A percentile compares a stretch with the other conserved stretches of the same genome.
Evolutionary conservation across 2,329 filamentous ascomycete genomes (phyloP).

Genomic region (Sclerotinia minor): DNA sequence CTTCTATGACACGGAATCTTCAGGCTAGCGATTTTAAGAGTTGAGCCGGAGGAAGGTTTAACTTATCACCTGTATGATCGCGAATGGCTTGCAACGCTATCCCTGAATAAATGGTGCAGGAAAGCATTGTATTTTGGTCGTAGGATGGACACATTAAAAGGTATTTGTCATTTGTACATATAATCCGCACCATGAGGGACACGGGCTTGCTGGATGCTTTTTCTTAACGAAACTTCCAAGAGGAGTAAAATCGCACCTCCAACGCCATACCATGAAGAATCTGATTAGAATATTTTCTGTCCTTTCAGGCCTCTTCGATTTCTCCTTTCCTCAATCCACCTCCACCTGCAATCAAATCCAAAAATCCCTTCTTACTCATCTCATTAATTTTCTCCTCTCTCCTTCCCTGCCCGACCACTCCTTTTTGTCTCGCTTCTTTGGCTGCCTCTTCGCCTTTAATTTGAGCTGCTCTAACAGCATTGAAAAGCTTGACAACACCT

Average conservation of each 20-base stretch:
- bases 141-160: constrained; percentile 27
- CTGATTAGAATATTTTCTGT: constrained; percentile 21
- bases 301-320: constrained; percentile 45
- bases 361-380: constrained; percentile 95
- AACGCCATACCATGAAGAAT: constrained; percentile 31
- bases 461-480: constrained; percentile 89
- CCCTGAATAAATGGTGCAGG: constrained; percentile 4
- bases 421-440: constrained; percentile 65
- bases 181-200: constrained; percentile 25
- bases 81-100: neutral
- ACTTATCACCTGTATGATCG: neutral
- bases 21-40: constrained; percentile 85
- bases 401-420: constrained; percentile 75
- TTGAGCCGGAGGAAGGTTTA: constrained; percentile 1
- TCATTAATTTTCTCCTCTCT: constrained; percentile 88
- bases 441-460: constrained; percentile 81
- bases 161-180: constrained; percentile 36
- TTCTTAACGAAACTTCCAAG: constrained; percentile 25
- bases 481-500: constrained; percentile 95
- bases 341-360: constrained; percentile 78
- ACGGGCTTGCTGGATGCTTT: constrained; percentile 28
- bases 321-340: constrained; percentile 59
- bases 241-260: constrained; percentile 31
- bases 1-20: constrained; percentile 91
- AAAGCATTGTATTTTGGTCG: constrained; percentile 7